Percentiles rank a stretch among this genome's conserved stretches.
Conservation (phyloP, 805 yeast species). For the Wickerhamiella sorbophila region DNA sequence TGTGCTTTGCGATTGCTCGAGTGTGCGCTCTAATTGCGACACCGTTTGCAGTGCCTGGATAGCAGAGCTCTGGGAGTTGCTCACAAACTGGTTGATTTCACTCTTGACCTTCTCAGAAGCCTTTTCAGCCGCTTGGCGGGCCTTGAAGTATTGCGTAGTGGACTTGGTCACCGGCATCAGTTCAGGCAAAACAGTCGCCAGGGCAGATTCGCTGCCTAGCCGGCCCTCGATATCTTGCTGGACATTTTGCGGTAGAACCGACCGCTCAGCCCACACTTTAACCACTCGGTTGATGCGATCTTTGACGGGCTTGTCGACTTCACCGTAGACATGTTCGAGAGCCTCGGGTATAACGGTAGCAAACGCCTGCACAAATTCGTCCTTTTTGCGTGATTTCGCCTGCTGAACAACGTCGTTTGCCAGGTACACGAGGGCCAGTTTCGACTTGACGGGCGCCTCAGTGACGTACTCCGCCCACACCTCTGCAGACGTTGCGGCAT, state of each 20-base stretch:
- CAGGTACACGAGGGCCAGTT: conserved; percentile 48
- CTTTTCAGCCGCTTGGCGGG: not conserved
- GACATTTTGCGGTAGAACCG: conserved; percentile 31
- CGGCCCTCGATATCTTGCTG: conserved; percentile 22
- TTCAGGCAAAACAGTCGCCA: conserved; percentile 3
- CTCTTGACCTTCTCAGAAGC: not conserved
- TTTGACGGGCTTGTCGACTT: conserved; percentile 30
- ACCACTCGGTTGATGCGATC: conserved; percentile 44
- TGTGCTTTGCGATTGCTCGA: conserved; percentile 15
- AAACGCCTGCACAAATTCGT: conserved; percentile 46
- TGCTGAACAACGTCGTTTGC: conserved; percentile 76
- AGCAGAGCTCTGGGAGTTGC: conserved; percentile 25
- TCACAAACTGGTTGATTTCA: conserved; percentile 14
- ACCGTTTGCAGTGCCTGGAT: conserved; percentile 21
- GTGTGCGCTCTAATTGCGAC: conserved; percentile 16
- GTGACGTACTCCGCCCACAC: conserved; percentile 34
- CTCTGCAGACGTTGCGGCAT: conserved; percentile 37
- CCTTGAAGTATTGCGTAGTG: not conserved
- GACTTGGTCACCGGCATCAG: conserved; percentile 3
- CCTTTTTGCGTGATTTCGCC: conserved; percentile 46
- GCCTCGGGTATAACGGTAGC: conserved; percentile 30
- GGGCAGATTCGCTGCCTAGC: conserved; percentile 6
- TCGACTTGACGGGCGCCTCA: conserved; percentile 28
- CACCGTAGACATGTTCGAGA: conserved; percentile 25
- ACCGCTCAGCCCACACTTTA: conserved; percentile 51